Evolutionary conservation across 805 yeast species (phyloP).

Genomic region (Wickerhamia fluorescens): DNA sequence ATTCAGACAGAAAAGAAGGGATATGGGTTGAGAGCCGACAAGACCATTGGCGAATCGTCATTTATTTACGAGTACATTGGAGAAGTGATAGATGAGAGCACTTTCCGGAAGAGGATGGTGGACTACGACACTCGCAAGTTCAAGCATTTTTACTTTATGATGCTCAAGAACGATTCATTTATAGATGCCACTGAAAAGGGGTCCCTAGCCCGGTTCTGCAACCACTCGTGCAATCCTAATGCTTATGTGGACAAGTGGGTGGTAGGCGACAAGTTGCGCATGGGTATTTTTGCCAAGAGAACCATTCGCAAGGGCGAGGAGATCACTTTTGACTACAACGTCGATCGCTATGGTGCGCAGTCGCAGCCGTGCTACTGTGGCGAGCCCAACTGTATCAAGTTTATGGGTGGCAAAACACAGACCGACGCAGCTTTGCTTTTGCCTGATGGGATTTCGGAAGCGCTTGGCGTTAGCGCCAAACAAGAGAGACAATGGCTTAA

Average conservation of each 20-base stretch:
- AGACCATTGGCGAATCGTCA: constrained; percentile 48
- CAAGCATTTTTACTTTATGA: constrained; percentile 90
- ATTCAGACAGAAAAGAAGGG: constrained; percentile 82
- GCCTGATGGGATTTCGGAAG: constrained; percentile 80
- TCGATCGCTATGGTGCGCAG: constrained; percentile 91
- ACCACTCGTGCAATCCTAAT: constrained; percentile 93
- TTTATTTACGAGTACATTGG: constrained; percentile 92
- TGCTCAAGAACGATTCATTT: constrained; percentile 87
- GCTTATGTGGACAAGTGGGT: constrained; percentile 97
- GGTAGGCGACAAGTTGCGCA: constrained; percentile 78
- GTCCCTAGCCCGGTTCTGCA: constrained; percentile 82
- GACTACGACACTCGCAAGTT: constrained; percentile 62
- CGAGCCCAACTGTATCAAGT: constrained; percentile 84
- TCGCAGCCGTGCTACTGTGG: constrained; percentile 95
- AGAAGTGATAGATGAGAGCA: constrained; percentile 77
- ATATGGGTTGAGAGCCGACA: constrained; percentile 75
- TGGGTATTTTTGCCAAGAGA: constrained; percentile 92
- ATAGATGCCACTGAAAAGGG: constrained; percentile 93
- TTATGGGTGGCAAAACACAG: constrained; percentile 95
- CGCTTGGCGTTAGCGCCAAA: constrained; percentile 65
- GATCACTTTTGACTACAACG: constrained; percentile 87
- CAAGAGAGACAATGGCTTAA: constrained; percentile 70
- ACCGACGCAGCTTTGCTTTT: constrained; percentile 81
- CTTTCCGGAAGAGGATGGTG: constrained; percentile 69
- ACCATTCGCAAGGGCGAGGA: constrained; percentile 74